Evolutionary conservation across 805 yeast species (phyloP), one percentile per base, ranked within the genome.

Genomic region (Zygotorulaspora florentina): DNA sequence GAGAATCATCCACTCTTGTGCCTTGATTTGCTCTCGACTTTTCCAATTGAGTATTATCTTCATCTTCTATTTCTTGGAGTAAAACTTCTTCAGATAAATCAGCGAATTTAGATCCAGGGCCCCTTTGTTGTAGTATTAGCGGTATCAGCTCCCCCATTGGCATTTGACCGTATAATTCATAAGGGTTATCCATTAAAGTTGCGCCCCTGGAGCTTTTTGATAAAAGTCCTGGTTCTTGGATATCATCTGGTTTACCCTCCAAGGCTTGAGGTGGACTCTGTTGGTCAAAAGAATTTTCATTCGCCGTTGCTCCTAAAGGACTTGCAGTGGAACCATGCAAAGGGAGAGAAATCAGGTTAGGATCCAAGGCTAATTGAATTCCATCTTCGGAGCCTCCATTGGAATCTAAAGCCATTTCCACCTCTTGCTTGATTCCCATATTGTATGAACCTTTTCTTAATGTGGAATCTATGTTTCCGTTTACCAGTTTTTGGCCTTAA

Each of bases 71-170:
- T 55, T 81, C 83, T 27, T 71, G 63, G 8, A 54, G 41, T 1
- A 83, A 54, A 3, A 66, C 65, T 2, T 74, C 78, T 56, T 83
- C 88, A 1, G 82, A 73, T 1, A 83, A 59, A 47, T 77, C 71
- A 7, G 74, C 57, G 52, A 83, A 82, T 35, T 54, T 57, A 20
- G 51, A 51, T 10, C 58, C 58, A 3, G 82, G 70, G n/a, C 81
- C 79, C 27, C 79, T 64, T 53, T 81, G 82, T 26, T 67, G 66
- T 35, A 82, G 67, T 27, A 83, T 79, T 33, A 78, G 66, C 3
- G 85, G 85, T 20, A 83, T 77, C 29, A 83, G 59, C 52, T 80
- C 81, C 13, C 72, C 69, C 28, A 83, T 57, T 0, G 79, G 66
- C 49, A 79, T 65, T 36, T 71, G 47, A 8, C 62, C 64, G 46